phyloP scores from a whole-genome alignment of 805 yeast species.

The Candida yuanshanica region DNA sequence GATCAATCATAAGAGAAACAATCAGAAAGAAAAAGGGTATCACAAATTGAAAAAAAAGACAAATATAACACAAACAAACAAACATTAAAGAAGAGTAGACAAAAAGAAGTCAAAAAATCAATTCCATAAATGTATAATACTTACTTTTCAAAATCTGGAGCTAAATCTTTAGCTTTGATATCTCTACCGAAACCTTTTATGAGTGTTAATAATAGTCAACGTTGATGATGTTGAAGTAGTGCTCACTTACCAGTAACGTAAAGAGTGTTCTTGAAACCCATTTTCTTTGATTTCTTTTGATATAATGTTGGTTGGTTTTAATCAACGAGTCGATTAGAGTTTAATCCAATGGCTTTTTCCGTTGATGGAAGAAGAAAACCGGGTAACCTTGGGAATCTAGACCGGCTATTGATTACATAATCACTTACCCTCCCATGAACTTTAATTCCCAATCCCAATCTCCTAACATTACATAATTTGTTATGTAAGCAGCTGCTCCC shows the following conservation, averaged over 20 bases:
- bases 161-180: slow-evolving; percentile 50
- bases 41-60: not conserved
- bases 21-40: not conserved
- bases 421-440: too few relatives aligned
- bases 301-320: not conserved
- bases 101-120: slow-evolving; percentile 4
- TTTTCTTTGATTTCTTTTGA: slow-evolving; percentile 1
- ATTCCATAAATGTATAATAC: slow-evolving; percentile 24
- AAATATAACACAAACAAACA: slow-evolving; percentile 1
- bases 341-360: not conserved
- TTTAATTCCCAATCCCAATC: too few relatives aligned
- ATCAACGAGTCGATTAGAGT: too few relatives aligned
- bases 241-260: slow-evolving; percentile 42
- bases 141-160: slow-evolving; percentile 56
- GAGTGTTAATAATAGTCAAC: not conserved
- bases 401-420: too few relatives aligned
- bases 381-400: too few relatives aligned
- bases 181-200: slow-evolving; percentile 41
- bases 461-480: too few relatives aligned
- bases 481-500: too few relatives aligned
- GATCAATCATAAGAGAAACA: not conserved
- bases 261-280: slow-evolving; percentile 34
- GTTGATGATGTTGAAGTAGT: not conserved
- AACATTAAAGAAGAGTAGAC: slow-evolving; percentile 3
- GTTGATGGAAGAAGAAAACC: too few relatives aligned